These are phyloP conservation scores for Xylariaceae sp. DNA, from an alignment of 2,329 filamentous ascomycete species.

Conservation along the genomic window DNA sequence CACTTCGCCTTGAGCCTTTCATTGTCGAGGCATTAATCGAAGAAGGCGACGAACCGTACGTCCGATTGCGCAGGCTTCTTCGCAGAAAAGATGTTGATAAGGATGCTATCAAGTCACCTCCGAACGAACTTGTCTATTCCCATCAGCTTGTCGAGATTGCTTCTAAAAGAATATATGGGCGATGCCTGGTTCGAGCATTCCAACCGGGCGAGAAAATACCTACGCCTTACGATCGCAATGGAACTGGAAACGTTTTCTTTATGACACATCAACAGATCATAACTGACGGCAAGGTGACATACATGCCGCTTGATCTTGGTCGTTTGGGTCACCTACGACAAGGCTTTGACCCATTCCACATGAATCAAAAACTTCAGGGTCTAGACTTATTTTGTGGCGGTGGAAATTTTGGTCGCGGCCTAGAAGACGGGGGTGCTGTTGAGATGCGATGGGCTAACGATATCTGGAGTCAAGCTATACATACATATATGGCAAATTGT, in stretches of 20 bases:
- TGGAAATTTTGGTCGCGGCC: constrained; percentile 74
- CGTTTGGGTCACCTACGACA: constrained; percentile 48
- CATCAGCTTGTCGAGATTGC: constrained; percentile 38
- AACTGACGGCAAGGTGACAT: constrained; percentile 20
- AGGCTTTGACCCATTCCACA: constrained; percentile 53
- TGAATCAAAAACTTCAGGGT: constrained; percentile 51
- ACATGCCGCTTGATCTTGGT: constrained; percentile 40
- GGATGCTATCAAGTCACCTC: constrained; percentile 34
- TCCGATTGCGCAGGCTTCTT: constrained; percentile 54
- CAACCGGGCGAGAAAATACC: constrained; percentile 49
- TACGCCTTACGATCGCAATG: constrained; percentile 66
- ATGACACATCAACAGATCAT: constrained; percentile 50
- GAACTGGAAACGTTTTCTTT: constrained; percentile 68
- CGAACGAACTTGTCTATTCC: constrained; percentile 54
- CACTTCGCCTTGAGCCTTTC: constrained; percentile 58
- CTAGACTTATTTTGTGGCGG: constrained; percentile 79
- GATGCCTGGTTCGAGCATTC: constrained; percentile 64
- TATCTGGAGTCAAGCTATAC: constrained; percentile 62
- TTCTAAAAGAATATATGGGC: constrained; percentile 49
- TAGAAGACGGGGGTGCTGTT: constrained; percentile 72
- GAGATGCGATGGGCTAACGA: constrained; percentile 71
- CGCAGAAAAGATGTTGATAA: constrained; percentile 50
- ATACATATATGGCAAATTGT: constrained; percentile 73
- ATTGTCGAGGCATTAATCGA: constrained; percentile 52
- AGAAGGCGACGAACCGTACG: constrained; percentile 30